Base-by-base conservation (phyloP, 768 basidiomycete genomes). In the Terana coerulea region DNA sequence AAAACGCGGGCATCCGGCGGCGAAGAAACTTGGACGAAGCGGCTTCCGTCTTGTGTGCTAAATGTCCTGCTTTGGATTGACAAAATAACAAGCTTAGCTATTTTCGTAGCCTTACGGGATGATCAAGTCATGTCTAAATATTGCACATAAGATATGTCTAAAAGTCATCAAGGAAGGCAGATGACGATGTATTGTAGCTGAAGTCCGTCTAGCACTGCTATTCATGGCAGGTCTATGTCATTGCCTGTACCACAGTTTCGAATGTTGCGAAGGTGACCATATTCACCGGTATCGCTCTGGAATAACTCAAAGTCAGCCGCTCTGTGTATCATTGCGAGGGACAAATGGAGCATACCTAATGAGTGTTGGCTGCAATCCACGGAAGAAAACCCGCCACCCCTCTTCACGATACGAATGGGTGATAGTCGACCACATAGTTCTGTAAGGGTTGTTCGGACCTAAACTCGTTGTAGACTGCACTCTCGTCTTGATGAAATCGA, bases 401-500 rank as follows among this genome's bases (percentile, higher is more conserved):
- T 89, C 86, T 8, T 71, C 61, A 21, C 76, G 75, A 55, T 84
- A 88, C 2, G 84, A 82, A 52, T 83, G 54, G 1, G 72, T 59
- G 26, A 83, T 78, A 0, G 88, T 83, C 30, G 83, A 80, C 54
- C 70, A 60, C 9, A 76, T 84, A 39, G 75, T 78, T 12, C 77
- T 72, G 62, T 84, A 89, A 1, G 81, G 85, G 53, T 84, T 76
- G 24, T 48, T 54, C 3, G 55, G 31, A 25, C 25, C 34, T 8
- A 40, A 39, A 10, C 40, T 48, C 1, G 63, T 15, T 49, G 22
- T 64, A 43, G 80, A 80, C 66, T 97, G 93, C 59, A 94, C 80
- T 5, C 92, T 81, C 12, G 94, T 95, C 71, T 97, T 95, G 54
- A 95, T 76, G 3, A 93, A 87, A 61, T 97, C 93, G 49, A 93